Evolutionary conservation across 1,284 basidiomycete species (phyloP), one percentile per base, ranked within the genome.

Genomic region (Cutaneotrichosporon cavernicola): DNA sequence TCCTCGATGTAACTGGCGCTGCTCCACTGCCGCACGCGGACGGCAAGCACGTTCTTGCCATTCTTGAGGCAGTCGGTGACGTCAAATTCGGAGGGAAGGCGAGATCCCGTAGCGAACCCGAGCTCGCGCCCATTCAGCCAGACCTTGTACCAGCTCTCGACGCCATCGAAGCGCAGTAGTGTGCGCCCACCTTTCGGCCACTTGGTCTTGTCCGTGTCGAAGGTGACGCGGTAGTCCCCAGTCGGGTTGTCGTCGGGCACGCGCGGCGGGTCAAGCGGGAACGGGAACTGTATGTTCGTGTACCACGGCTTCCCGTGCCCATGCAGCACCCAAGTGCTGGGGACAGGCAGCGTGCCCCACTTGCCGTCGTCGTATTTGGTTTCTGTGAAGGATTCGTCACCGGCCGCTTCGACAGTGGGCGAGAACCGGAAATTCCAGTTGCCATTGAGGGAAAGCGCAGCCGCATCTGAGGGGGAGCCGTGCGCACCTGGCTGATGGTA

Each of bases 91-190:
- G 53, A 34, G 0, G 68, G 67, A 7, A 71, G 59, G 14, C 71
- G 65, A 4, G 59, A 63, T 2, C 71, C 71, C 3, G 56, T 62
- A 6, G 62, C 38, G 6, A 38, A 58, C n/a, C 71, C 71, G 22
- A 72, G 36, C 51, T 60, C 56, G 16, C 7, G 38, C 13, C 71
- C 71, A 30, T 72, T 71, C 16, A 72, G 21, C 68, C 68, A 72
- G 1, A 69, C 61, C 58, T 72, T 72, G 61, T 32, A 61, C 70
- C 70, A 72, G 4, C 62, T 65, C 57, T 72, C 71, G 56, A 72
- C 62, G 26, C 71, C 71, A 32, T 72, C 71, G 30, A 71, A 72
- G 14, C 70, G 69, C 6, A 72, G 40, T 1, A 72, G 26, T 3
- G 56, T 53, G 50, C 51, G 62, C 14, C 66, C 66, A 14, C 34